Evolutionary conservation across 176 grass and related monocot genomes (phyloP), one percentile per base, ranked within the genome.

Genomic region (Oryza punctata): DNA sequence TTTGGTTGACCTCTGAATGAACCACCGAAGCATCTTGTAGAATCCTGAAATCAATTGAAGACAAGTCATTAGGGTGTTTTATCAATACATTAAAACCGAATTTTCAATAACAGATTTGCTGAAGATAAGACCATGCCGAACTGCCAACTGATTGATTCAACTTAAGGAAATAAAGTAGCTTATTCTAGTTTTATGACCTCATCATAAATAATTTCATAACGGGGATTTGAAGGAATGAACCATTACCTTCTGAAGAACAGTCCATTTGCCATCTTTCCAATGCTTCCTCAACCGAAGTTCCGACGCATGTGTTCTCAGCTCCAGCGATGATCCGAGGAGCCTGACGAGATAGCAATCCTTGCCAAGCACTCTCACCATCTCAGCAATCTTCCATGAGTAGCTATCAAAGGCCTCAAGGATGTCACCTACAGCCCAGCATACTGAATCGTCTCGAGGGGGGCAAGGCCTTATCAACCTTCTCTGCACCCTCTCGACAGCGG

Each of bases 231-330:
- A 78, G 45, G 19, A 81, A 87, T 24, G 81, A 28, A 84, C 2
- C 18, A 88, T 87, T 90, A 96, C 94, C 89, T 97, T 97, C 33
- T 78, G 81, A 77, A 89, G 83, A 18, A 78, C 79, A 46, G 80
- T 30, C 94, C 94, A 97, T 89, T 87, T 87, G 84, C 84, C 84
- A 88, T 85, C 82, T 70, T 88, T 35, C 91, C 94, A 93, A 68
- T 77, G 84, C 66, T 75, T 82, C 24, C 81, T 85, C 38, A 84
- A 77, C 69, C 91, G 72, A 79, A 91, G 75, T 41, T 83, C 78
- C 0, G 50, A 76, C 68, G 41, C 79, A 50, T 80, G 61, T 32
- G 67, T 65, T 54, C 30, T 75, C 59, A 97, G 84, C 81, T 85
- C 91, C 73, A 77, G 64, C 19, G 23, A 93, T 1, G 78, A 89